A percentile compares a stretch with the other conserved stretches of the same genome.
phyloP scores from a whole-genome alignment of 176 grass and related monocot genomes.

The Hsuehochloa calcarea region DNA sequence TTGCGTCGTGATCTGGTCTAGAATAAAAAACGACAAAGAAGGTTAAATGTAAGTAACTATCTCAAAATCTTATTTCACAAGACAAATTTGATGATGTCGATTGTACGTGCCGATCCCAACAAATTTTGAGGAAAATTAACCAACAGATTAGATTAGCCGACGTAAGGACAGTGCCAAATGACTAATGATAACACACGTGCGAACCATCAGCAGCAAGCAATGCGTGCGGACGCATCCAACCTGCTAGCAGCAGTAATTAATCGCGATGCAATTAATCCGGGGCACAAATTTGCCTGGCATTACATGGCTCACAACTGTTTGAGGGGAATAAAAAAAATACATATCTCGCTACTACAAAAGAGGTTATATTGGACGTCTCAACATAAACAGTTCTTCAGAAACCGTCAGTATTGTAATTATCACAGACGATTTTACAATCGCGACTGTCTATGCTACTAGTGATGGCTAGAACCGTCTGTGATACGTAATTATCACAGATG shows the following conservation, averaged over 20 bases:
- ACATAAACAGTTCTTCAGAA: too few species aligned
- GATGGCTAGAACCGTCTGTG: too few species aligned
- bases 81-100: slow-evolving; percentile 3
- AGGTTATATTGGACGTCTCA: too few species aligned
- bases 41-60: neutral
- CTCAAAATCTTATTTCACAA: neutral
- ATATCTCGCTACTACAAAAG: too few species aligned
- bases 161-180: slow-evolving; percentile 5
- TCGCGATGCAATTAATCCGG: neutral
- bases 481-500: too few species aligned
- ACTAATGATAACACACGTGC: neutral
- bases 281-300: neutral
- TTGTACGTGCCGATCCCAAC: neutral
- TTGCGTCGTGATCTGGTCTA: neutral
- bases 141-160: neutral
- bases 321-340: neutral
- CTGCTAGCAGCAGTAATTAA: neutral
- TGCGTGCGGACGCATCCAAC: slow-evolving; percentile 19
- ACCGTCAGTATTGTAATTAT: too few species aligned
- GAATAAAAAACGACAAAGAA: neutral
- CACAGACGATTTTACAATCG: too few species aligned
- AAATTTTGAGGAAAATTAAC: neutral
- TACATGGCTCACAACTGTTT: neutral
- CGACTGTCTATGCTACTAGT: too few species aligned
- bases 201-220: slow-evolving; percentile 3